Evolutionary conservation across 495 filamentous ascomycete species (phyloP).

Genomic region (Bathelium albidoporum): DNA sequence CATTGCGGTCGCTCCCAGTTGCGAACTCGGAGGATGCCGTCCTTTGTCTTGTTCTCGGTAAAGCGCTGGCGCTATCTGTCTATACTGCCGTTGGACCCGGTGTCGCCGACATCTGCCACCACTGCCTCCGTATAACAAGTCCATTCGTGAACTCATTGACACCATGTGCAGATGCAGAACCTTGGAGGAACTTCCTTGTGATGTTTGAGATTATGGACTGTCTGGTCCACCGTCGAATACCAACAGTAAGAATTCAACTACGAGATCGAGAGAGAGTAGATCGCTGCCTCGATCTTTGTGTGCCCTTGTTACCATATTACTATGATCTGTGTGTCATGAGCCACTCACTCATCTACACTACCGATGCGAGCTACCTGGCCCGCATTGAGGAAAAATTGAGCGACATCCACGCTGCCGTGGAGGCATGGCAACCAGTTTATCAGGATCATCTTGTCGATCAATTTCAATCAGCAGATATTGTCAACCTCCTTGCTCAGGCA

Average conservation of each 20-base stretch:
- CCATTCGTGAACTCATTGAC: slow-evolving; percentile 12
- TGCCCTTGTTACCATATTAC: slow-evolving; percentile 19
- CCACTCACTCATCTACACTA: slow-evolving; percentile 6
- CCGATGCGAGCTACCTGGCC: slow-evolving; percentile 3
- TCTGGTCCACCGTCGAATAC: slow-evolving; percentile 9
- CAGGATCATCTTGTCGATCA: slow-evolving; percentile 12
- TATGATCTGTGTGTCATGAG: slow-evolving; percentile 21
- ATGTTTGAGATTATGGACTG: slow-evolving; percentile 20
- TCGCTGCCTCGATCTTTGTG: slow-evolving; percentile 19
- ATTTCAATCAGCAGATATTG: slow-evolving; percentile 16
- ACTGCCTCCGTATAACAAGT: slow-evolving; percentile 15
- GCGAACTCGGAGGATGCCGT: slow-evolving; percentile 11
- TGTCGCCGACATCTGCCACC: slow-evolving; percentile 16
- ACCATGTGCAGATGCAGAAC: slow-evolving; percentile 7
- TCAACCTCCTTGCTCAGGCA: slow-evolving; percentile 20
- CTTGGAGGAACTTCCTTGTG: slow-evolving; percentile 14
- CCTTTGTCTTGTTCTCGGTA: slow-evolving; percentile 18
- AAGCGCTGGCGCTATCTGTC: slow-evolving; percentile 14
- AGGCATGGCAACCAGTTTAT: slow-evolving; percentile 15
- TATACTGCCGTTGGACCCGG: slow-evolving; percentile 13
- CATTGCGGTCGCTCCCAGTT: slow-evolving; percentile 17
- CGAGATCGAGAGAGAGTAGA: slow-evolving; percentile 10
- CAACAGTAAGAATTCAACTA: slow-evolving; percentile 19
- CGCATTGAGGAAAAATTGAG: slow-evolving; percentile 5
- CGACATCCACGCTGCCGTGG: slow-evolving; percentile 12